Conservation (phyloP, 805 yeast genomes). For the Priceomyces carsonii region DNA sequence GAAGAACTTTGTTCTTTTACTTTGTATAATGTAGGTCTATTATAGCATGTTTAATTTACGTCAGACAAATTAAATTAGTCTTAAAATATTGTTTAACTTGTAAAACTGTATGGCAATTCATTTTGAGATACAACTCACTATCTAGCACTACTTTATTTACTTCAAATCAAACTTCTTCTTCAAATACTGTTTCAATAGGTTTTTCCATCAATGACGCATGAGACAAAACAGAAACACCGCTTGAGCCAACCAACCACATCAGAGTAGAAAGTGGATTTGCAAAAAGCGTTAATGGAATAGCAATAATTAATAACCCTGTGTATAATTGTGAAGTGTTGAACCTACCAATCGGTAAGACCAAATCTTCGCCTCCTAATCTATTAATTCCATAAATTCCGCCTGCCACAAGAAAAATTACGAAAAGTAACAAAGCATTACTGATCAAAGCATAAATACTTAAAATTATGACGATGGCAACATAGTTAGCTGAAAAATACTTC, state of each 20-base stretch:
- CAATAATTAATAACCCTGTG: constrained; percentile 74
- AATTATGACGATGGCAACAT: constrained; percentile 67
- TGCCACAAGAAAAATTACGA: constrained; percentile 72
- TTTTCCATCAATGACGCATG: constrained; percentile 94
- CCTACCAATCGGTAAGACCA: constrained; percentile 71
- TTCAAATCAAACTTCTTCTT: constrained; percentile 59
- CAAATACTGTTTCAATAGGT: constrained; percentile 93
- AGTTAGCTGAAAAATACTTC: constrained; percentile 85
- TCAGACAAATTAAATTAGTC: too few species aligned
- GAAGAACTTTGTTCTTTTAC: constrained; percentile 1
- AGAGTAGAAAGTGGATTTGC: constrained; percentile 89
- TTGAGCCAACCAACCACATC: constrained; percentile 90
- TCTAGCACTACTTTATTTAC: too few species aligned
- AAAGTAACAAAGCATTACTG: constrained; percentile 80
- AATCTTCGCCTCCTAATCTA: constrained; percentile 78
- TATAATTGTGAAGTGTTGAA: constrained; percentile 79
- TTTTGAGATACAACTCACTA: too few species aligned
- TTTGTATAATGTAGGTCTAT: constrained; percentile 7
- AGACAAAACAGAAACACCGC: constrained; percentile 71
- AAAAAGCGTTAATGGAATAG: constrained; percentile 78
- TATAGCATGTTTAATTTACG: constrained; percentile 14
- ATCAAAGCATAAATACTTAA: constrained; percentile 82
- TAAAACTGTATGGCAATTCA: too few species aligned
- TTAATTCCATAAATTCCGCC: constrained; percentile 80
- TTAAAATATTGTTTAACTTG: too few species aligned